Conservation (phyloP, 306 rosid genomes). For the Dryas alaskensis region DNA sequence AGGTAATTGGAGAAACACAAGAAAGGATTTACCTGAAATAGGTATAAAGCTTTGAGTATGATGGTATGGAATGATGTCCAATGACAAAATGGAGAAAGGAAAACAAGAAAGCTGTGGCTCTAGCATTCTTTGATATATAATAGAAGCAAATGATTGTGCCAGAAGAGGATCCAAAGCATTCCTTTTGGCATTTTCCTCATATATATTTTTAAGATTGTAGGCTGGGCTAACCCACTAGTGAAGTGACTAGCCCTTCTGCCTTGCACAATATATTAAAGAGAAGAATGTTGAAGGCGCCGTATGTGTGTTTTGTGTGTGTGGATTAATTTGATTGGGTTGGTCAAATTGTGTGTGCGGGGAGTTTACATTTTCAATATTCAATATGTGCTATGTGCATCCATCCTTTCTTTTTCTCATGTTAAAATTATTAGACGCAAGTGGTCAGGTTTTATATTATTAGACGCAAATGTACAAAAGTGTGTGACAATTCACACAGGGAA, state of each 20-base stretch:
- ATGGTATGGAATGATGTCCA: background rate
- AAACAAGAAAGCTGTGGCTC: background rate
- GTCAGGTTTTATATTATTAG: background rate
- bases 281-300: background rate
- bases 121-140: background rate
- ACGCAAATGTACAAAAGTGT: no score
- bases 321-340: background rate
- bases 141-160: background rate
- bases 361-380: background rate
- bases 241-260: background rate
- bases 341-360: background rate
- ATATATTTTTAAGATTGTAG: background rate
- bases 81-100: background rate
- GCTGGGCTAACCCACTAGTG: background rate
- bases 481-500: no score
- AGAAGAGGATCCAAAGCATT: conserved; percentile 12
- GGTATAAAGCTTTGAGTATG: no score
- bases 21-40: no score
- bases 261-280: background rate
- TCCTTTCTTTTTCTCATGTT: background rate
- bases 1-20: no score
- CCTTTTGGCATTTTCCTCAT: background rate
- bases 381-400: background rate
- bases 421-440: background rate
- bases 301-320: no score